Percentiles rank a stretch among this genome's conserved stretches.
Evolutionary conservation across 306 rosid genomes (phyloP).

Genomic region (Cotoneaster glaucophyllus): DNA sequence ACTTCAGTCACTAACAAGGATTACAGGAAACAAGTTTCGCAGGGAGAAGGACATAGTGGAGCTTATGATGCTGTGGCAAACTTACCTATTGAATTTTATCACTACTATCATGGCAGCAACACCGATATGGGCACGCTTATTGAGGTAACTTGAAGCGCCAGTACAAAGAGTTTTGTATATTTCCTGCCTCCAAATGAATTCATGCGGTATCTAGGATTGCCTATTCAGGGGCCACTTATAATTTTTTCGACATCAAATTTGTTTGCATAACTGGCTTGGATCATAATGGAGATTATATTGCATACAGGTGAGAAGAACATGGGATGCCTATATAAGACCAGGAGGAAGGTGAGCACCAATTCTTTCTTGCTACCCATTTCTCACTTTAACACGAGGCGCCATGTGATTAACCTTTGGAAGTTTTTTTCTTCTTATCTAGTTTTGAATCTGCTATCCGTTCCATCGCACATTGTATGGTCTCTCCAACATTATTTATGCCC

Average conservation of each 20-base stretch:
- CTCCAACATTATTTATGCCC: not conserved
- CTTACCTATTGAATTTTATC: conserved; percentile 86
- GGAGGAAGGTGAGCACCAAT: conserved; percentile 72
- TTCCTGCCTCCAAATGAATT: not conserved
- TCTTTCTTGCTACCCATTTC: not conserved
- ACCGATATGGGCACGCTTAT: conserved; percentile 83
- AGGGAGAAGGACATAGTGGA: conserved; percentile 36
- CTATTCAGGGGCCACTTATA: not conserved
- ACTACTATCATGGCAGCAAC: conserved; percentile 88
- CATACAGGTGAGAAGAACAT: conserved; percentile 87
- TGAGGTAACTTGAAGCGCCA: conserved; percentile 48
- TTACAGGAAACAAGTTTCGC: conserved; percentile 30
- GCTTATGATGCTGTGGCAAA: conserved; percentile 61
- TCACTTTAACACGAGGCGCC: not conserved
- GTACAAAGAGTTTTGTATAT: not conserved
- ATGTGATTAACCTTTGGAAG: not conserved
- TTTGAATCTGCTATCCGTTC: not conserved
- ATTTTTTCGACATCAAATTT: not conserved
- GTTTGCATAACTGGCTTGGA: not conserved
- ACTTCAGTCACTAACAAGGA: conserved; percentile 33
- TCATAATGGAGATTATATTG: not conserved
- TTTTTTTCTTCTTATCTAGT: not conserved
- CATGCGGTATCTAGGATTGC: not conserved
- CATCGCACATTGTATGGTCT: not conserved
- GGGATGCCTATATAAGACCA: conserved; percentile 89